Percentiles rank a stretch among this genome's conserved stretches.
Conservation (phyloP, 345 rosid species). For the Hirschfeldia incana region DNA sequence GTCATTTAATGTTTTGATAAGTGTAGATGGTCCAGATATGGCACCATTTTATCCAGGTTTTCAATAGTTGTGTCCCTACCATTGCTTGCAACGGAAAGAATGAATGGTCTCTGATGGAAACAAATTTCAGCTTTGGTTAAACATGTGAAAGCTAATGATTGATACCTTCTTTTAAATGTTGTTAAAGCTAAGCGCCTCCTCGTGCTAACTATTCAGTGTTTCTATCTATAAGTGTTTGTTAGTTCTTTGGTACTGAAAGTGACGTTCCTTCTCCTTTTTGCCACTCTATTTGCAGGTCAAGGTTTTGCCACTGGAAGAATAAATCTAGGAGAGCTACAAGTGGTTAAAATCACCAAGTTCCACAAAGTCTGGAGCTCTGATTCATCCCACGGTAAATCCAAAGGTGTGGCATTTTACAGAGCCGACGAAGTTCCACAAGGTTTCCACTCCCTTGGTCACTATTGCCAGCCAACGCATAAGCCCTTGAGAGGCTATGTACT, state of each 20-base stretch:
- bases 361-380: slow-evolving; percentile 64
- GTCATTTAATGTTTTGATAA: background rate
- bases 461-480: slow-evolving; percentile 66
- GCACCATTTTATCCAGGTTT: background rate
- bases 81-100: slow-evolving; percentile 2
- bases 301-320: slow-evolving; percentile 72
- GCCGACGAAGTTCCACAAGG: slow-evolving; percentile 69
- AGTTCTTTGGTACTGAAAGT: slow-evolving; percentile 12
- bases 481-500: slow-evolving; percentile 74
- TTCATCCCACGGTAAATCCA: slow-evolving; percentile 45
- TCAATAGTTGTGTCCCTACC: background rate
- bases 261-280: background rate
- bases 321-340: slow-evolving; percentile 69
- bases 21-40: background rate
- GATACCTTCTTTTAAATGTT: background rate
- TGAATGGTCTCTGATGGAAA: background rate
- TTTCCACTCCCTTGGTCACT: slow-evolving; percentile 72
- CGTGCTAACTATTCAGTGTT: background rate
- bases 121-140: background rate
- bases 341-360: slow-evolving; percentile 57
- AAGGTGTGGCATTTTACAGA: slow-evolving; percentile 62
- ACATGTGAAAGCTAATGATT: slow-evolving; percentile 4
- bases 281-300: slow-evolving; percentile 49
- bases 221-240: background rate
- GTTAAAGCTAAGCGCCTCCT: background rate